phyloP scores from a whole-genome alignment of 2,329 filamentous ascomycete genomes.

The Colletotrichum destructivum region DNA sequence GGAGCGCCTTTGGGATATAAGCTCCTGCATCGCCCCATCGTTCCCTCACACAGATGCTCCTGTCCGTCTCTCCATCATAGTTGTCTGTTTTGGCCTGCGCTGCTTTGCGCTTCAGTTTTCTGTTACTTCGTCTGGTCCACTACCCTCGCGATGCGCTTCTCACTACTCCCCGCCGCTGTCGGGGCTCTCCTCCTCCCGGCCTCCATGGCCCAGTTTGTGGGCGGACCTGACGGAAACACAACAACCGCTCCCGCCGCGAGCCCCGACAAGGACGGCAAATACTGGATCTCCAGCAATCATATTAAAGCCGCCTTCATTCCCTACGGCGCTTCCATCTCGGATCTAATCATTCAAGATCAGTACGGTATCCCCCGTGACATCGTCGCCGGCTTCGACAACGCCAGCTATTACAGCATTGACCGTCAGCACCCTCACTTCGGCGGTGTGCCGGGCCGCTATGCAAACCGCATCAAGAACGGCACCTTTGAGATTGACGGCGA shows the following conservation, averaged over 20 bases:
- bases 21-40: constrained; percentile 36
- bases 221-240: constrained; percentile 42
- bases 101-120: constrained; percentile 30
- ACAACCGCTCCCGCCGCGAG: constrained; percentile 47
- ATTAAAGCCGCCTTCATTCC: constrained; percentile 80
- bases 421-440: constrained; percentile 79
- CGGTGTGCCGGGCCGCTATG: constrained; percentile 82
- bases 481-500: constrained; percentile 78
- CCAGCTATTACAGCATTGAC: constrained; percentile 77
- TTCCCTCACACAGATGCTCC: constrained; percentile 25
- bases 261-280: constrained; percentile 76
- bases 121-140: constrained; percentile 34
- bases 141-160: constrained; percentile 35
- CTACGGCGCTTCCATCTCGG: constrained; percentile 81
- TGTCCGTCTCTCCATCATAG: constrained; percentile 24
- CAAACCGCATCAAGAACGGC: constrained; percentile 86
- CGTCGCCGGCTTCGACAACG: constrained; percentile 83
- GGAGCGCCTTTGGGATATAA: constrained; percentile 37
- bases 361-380: constrained; percentile 79
- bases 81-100: constrained; percentile 27
- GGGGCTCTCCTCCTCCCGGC: constrained; percentile 48
- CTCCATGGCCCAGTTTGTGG: constrained; percentile 48
- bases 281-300: constrained; percentile 77
- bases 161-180: constrained; percentile 31
- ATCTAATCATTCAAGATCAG: constrained; percentile 79